Conservation (phyloP, 768 basidiomycete species). For the Phylloporus rhodoxanthus region DNA sequence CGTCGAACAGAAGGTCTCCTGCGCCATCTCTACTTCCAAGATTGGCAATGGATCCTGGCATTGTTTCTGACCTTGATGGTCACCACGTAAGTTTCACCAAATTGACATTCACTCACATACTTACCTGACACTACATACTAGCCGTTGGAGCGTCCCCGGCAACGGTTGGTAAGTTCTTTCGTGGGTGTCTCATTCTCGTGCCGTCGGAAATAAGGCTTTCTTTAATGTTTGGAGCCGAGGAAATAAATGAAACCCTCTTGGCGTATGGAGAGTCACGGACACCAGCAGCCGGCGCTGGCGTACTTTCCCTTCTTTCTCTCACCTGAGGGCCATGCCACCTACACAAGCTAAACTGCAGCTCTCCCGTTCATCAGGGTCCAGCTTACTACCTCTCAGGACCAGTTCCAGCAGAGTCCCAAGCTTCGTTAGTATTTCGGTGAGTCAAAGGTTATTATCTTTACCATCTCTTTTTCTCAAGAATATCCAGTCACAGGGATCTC, state of each 20-base stretch:
- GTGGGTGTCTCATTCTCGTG: not conserved
- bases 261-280: not conserved
- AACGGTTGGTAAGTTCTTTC: not conserved
- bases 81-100: not conserved
- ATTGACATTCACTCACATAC: not conserved
- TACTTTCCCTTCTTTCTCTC: not conserved
- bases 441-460: not conserved
- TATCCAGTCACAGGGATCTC: slow-evolving; percentile 23
- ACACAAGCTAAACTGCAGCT: not conserved
- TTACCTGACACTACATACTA: not conserved
- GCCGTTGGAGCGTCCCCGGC: not conserved
- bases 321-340: slow-evolving; percentile 13
- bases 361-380: slow-evolving; percentile 10
- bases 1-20: not conserved
- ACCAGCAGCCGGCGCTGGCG: not conserved
- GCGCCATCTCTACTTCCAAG: not conserved
- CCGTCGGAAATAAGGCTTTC: not conserved
- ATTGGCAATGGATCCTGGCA: not conserved
- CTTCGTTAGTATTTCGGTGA: slow-evolving; percentile 23
- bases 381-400: slow-evolving; percentile 4
- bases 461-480: not conserved
- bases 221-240: not conserved
- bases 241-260: not conserved
- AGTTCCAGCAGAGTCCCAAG: slow-evolving; percentile 22
- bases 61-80: not conserved